Evolutionary conservation across 495 filamentous ascomycete genomes (phyloP), one percentile per base, ranked within the genome.

Genomic region (Trichodelitschia bisporula): DNA sequence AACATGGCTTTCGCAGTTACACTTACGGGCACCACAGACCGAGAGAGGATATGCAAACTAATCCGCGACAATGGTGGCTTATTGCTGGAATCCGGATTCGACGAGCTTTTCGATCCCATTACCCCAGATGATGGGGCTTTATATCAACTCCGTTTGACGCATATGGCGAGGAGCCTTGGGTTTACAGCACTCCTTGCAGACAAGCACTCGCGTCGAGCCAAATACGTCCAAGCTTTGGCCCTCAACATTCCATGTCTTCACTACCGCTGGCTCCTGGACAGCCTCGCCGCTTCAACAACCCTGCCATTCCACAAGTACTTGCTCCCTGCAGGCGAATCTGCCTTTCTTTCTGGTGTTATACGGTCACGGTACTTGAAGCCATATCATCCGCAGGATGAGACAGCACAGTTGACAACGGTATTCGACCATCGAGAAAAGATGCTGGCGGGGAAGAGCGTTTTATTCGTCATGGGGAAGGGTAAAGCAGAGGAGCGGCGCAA

Each of bases 211-310:
- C 69, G 86, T n/a, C 73, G 75, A 33, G 66, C 69, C 20, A 97
- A 97, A 39, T 92, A 86, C 49, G 74, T 97, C 61, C 84, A 95
- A 47, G 86, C 86, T 0, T 66, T 97, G 9, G 83, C 89, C 4
- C 62, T 97, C 3, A 77, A 78, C 3, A 46, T 97, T 1, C 89
- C 89, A 0, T 89, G 79, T 38, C 58, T 97, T 4, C 67, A 72
- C 3, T 59, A 59, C 0, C 65, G 69, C 18, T 97, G 89, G 89
- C 54, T 95, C 32, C 57, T 62, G 18, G 68, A 76, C 31, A 89
- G 78, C 39, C 50, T 77, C 2, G 44, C 57, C 4, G 59, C 62
- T 32, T 54, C 55, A 20, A 46, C 48, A 3, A 39, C 79, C 8
- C 38, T 92, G 4, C 65, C 76, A 21, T 92, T 80, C 77, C 53